phyloP scores from a whole-genome alignment of 768 basidiomycete genomes.

The Amanita fuliginea region DNA sequence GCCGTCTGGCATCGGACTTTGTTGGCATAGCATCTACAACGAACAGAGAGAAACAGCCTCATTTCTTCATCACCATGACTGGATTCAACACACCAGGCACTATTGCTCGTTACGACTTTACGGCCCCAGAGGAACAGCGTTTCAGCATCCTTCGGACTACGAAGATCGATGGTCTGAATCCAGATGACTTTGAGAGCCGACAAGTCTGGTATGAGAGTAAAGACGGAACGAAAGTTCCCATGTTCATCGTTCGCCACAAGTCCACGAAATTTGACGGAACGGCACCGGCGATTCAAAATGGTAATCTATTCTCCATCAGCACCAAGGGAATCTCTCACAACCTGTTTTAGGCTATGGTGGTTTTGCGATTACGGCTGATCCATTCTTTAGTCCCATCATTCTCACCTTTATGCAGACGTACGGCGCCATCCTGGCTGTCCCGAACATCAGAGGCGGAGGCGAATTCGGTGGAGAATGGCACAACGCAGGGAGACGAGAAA shows the following conservation, averaged over 20 bases:
- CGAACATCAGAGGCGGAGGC: conserved; percentile 55
- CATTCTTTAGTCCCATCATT: conserved; percentile 59
- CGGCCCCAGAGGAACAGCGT: neutral
- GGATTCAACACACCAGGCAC: conserved; percentile 1
- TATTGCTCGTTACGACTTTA: conserved; percentile 1
- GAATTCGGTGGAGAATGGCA: conserved; percentile 89
- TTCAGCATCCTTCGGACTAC: conserved; percentile 16
- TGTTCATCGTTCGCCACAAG: conserved; percentile 77
- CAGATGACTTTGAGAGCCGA: conserved; percentile 53
- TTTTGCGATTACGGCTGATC: conserved; percentile 52
- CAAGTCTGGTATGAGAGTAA: conserved; percentile 70
- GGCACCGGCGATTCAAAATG: conserved; percentile 69
- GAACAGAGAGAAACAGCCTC: neutral
- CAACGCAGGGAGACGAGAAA: conserved; percentile 52
- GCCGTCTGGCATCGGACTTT: neutral
- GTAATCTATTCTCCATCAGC: conserved; percentile 18
- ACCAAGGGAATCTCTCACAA: neutral
- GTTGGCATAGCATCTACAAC: neutral
- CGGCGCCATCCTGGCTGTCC: conserved; percentile 52
- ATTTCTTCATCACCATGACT: neutral
- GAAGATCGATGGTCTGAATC: conserved; percentile 44
- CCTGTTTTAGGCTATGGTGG: conserved; percentile 60
- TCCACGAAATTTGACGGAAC: conserved; percentile 60
- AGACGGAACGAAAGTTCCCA: conserved; percentile 72
- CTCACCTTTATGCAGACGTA: conserved; percentile 68